phyloP scores from a whole-genome alignment of 345 rosid species.

The Isatis tinctoria region DNA sequence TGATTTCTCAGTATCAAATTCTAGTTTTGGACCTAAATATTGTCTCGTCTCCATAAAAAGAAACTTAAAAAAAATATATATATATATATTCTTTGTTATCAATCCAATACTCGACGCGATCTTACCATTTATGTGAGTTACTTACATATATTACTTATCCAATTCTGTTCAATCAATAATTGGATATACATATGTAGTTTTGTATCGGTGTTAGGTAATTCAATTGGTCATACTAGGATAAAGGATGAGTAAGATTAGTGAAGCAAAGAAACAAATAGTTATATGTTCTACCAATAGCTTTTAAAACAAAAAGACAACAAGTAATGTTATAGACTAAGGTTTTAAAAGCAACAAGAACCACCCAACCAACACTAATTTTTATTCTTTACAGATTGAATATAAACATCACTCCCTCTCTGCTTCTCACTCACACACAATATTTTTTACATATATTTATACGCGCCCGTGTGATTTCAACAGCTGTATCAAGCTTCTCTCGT shows the following conservation, averaged over 20 bases:
- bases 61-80: not conserved
- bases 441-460: not conserved
- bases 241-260: not conserved
- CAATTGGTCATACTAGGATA: slow-evolving; percentile 4
- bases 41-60: not conserved
- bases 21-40: not conserved
- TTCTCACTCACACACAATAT: slow-evolving; percentile 20
- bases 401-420: slow-evolving; percentile 15
- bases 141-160: not conserved
- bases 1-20: not conserved
- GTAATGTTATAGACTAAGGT: slow-evolving; percentile 21
- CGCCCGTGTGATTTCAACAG: slow-evolving; percentile 30
- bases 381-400: slow-evolving; percentile 15
- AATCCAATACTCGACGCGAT: not conserved
- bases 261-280: slow-evolving; percentile 30
- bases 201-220: not conserved
- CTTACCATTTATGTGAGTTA: not conserved
- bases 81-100: not conserved
- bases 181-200: not conserved
- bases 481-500: slow-evolving; percentile 28
- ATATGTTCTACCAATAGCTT: slow-evolving; percentile 21
- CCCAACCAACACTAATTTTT: slow-evolving; percentile 29
- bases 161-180: not conserved
- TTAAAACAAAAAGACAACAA: slow-evolving; percentile 28
- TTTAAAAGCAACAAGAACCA: slow-evolving; percentile 25